Percentiles rank a stretch among this genome's conserved stretches.
Conservation (phyloP, 805 yeast species). For the Cyberlindnera xylosilytica region DNA sequence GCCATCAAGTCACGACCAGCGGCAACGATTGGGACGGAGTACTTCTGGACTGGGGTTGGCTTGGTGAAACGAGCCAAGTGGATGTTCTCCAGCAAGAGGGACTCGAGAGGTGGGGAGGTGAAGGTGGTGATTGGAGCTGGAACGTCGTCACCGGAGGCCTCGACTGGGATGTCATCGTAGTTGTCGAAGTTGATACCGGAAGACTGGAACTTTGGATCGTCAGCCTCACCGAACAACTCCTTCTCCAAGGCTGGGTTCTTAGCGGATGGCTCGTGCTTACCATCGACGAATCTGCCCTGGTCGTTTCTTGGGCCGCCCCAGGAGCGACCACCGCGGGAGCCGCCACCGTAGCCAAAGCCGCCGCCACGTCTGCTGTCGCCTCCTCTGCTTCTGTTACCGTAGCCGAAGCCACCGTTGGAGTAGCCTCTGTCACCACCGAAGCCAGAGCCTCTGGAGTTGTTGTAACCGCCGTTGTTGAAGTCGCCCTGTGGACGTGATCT, state of each 20-base stretch:
- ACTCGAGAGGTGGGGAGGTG: slow-evolving; percentile 89
- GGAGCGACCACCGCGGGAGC: slow-evolving; percentile 33
- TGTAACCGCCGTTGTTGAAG: slow-evolving; percentile 10
- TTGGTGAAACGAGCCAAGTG: slow-evolving; percentile 83
- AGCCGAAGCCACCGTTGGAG: slow-evolving; percentile 13
- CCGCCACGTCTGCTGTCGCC: slow-evolving; percentile 23
- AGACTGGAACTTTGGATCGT: slow-evolving; percentile 67
- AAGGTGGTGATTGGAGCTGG: slow-evolving; percentile 91
- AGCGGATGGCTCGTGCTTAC: slow-evolving; percentile 82
- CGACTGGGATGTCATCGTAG: slow-evolving; percentile 98
- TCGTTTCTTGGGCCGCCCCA: slow-evolving; percentile 36
- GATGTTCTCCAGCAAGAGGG: slow-evolving; percentile 81
- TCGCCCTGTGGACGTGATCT: slow-evolving; percentile 31
- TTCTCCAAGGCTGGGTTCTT: slow-evolving; percentile 66
- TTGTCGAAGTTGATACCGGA: slow-evolving; percentile 98
- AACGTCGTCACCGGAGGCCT: slow-evolving; percentile 91
- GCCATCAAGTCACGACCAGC: slow-evolving; percentile 93
- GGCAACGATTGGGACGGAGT: slow-evolving; percentile 89
- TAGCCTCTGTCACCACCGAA: background rate
- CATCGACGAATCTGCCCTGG: slow-evolving; percentile 83
- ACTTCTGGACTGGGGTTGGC: slow-evolving; percentile 96
- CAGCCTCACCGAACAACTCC: slow-evolving; percentile 80
- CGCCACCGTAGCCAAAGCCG: slow-evolving; percentile 30
- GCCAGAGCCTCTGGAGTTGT: slow-evolving; percentile 11
- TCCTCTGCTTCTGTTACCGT: slow-evolving; percentile 17